phyloP scores from a whole-genome alignment of 2,329 filamentous ascomycete species.

The Samsoniella hepiali region DNA sequence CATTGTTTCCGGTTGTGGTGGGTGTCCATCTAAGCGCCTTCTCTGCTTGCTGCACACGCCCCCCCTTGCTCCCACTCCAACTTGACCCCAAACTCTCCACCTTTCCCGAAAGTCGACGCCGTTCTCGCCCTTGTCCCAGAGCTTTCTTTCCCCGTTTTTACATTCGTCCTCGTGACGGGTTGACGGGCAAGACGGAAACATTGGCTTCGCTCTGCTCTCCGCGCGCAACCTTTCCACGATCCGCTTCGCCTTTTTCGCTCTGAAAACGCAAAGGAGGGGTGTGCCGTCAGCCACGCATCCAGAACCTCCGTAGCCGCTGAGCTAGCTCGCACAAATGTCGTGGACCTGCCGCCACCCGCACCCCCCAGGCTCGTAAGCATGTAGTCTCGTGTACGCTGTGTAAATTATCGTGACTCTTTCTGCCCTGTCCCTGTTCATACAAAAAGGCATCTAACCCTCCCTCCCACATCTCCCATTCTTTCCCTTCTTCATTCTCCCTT shows the following conservation, averaged over 20 bases:
- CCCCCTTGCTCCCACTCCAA: background rate
- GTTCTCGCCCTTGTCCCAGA: constrained; percentile 14
- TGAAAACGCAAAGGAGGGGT: background rate
- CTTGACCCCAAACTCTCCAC: constrained; percentile 15
- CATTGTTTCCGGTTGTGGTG: constrained; percentile 11
- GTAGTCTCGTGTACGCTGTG: constrained; percentile 8
- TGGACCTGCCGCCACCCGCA: constrained; percentile 7
- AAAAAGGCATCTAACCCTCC: constrained; percentile 11
- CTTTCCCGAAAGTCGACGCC: constrained; percentile 12
- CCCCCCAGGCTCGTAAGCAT: constrained; percentile 2
- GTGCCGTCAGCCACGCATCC: constrained; percentile 2
- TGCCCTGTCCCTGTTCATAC: constrained; percentile 5
- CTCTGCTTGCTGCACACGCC: background rate
- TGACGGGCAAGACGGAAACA: constrained; percentile 2
- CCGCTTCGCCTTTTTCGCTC: background rate
- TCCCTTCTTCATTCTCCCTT: constrained; percentile 3
- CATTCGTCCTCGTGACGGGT: constrained; percentile 13
- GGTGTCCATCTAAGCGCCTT: background rate
- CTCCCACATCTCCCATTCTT: constrained; percentile 1
- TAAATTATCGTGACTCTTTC: constrained; percentile 11
- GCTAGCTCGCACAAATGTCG: background rate
- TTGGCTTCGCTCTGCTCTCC: background rate
- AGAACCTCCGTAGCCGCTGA: constrained; percentile 8
- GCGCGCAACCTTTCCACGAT: constrained; percentile 4
- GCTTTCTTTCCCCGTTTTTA: constrained; percentile 9